Percentiles rank a stretch among this genome's conserved stretches.
Conservation (phyloP, 2,329 filamentous ascomycete species). For the Emmonsia crescens region DNA sequence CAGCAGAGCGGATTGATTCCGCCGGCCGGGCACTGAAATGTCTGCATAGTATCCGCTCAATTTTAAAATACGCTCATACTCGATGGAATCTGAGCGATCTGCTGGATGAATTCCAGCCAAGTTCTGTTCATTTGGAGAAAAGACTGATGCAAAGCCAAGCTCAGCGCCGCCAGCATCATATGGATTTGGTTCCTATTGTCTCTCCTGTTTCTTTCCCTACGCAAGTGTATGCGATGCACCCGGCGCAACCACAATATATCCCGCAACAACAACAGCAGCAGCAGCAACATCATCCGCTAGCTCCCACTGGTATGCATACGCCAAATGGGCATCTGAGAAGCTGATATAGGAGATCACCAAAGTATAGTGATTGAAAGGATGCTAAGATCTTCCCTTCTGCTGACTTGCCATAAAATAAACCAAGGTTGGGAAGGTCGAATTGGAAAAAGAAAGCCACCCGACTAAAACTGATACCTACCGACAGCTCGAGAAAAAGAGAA, state of each 20-base stretch:
- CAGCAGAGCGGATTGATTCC: slow-evolving; percentile 25
- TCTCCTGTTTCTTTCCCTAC: not conserved
- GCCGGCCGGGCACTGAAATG: slow-evolving; percentile 24
- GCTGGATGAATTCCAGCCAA: slow-evolving; percentile 23
- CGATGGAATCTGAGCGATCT: slow-evolving; percentile 26
- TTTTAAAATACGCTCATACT: slow-evolving; percentile 24
- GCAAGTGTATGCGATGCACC: not conserved
- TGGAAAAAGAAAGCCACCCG: not conserved
- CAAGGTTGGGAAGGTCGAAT: not conserved
- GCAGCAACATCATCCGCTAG: not conserved
- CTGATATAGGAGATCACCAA: not conserved
- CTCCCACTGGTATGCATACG: not conserved
- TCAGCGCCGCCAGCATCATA: not conserved
- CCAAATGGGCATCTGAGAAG: not conserved
- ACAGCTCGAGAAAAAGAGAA: not conserved
- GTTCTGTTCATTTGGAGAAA: slow-evolving; percentile 20
- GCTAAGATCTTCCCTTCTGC: not conserved
- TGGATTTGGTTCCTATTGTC: not conserved
- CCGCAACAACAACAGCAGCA: not conserved
- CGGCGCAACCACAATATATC: not conserved
- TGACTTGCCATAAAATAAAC: not conserved
- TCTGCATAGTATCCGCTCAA: slow-evolving; percentile 21
- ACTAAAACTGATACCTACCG: not conserved
- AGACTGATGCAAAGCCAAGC: slow-evolving; percentile 16
- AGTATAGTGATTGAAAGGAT: not conserved